Evolutionary conservation across 192 early-diverging fungal species (phyloP).

Genomic region (Physocladia obscura): DNA sequence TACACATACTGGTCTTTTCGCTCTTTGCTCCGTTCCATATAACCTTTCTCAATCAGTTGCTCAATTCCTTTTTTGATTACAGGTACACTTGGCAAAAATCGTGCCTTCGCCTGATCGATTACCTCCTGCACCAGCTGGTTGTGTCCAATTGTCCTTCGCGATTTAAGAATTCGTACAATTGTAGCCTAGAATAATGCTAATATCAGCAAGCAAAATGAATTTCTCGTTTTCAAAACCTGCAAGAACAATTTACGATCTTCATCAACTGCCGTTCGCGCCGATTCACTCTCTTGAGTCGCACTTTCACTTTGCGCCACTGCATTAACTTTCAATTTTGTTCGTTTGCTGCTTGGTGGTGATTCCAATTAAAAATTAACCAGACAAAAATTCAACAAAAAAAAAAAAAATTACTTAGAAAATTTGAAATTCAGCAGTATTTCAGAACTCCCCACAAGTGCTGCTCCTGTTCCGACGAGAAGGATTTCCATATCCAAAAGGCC

Average conservation of each 20-base stretch:
- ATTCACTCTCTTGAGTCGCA: slow-evolving; percentile 57
- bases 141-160: slow-evolving; percentile 66
- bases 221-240: slow-evolving; percentile 45
- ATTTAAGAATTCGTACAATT: slow-evolving; percentile 87
- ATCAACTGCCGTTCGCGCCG: slow-evolving; percentile 65
- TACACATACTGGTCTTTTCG: slow-evolving; percentile 66
- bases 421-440: slow-evolving; percentile 43
- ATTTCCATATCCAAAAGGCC: too few relatives aligned
- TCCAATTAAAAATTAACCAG: too few relatives aligned
- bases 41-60: slow-evolving; percentile 82
- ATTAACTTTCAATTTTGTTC: slow-evolving; percentile 76
- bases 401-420: slow-evolving; percentile 55
- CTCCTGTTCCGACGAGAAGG: slow-evolving; percentile 12
- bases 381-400: slow-evolving; percentile 10
- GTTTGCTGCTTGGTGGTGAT: slow-evolving; percentile 73
- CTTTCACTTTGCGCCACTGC: slow-evolving; percentile 58
- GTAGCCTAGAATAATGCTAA: slow-evolving; percentile 55
- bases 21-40: slow-evolving; percentile 61
- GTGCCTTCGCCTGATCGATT: slow-evolving; percentile 65
- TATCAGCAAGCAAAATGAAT: neutral
- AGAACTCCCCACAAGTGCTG: too few relatives aligned
- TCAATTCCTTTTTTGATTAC: slow-evolving; percentile 86
- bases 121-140: slow-evolving; percentile 73
- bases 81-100: slow-evolving; percentile 69
- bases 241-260: slow-evolving; percentile 76